phyloP scores from a whole-genome alignment of 176 grass and related monocot genomes.

The Eragrostis curvula region DNA sequence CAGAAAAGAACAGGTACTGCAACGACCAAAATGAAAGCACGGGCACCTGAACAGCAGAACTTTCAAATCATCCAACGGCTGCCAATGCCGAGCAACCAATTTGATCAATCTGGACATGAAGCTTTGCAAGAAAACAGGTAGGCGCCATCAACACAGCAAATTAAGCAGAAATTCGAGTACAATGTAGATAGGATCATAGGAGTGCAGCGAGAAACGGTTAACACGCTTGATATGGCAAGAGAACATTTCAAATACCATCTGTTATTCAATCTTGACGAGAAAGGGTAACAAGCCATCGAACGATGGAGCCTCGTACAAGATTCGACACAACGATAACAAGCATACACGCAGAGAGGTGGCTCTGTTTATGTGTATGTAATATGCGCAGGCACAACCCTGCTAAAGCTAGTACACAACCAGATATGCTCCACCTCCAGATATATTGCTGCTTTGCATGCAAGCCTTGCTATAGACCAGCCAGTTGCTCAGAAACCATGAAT shows the following conservation, averaged over 20 bases:
- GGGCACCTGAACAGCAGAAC: background rate
- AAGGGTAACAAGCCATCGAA: constrained; percentile 63
- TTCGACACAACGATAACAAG: constrained; percentile 31
- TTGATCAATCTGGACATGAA: background rate
- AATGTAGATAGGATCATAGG: too few species aligned
- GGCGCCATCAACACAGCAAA: background rate
- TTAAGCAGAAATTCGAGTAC: background rate
- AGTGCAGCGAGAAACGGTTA: background rate
- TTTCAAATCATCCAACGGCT: background rate
- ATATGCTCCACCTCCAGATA: constrained; percentile 43
- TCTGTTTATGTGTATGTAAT: constrained; percentile 32
- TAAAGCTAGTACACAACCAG: constrained; percentile 41
- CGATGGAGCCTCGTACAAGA: constrained; percentile 44
- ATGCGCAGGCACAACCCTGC: constrained; percentile 30
- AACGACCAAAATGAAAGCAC: background rate
- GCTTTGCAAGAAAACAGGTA: background rate
- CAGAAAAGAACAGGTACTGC: too few species aligned
- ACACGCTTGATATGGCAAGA: background rate
- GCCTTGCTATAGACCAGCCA: constrained; percentile 29
- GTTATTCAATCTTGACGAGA: background rate
- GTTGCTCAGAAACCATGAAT: constrained; percentile 98
- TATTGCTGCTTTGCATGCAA: constrained; percentile 47
- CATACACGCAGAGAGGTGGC: constrained; percentile 57
- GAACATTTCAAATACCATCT: background rate
- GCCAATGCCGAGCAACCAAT: background rate